Evolutionary conservation across 768 basidiomycete species (phyloP).

Genomic region (Galerina sulciceps): DNA sequence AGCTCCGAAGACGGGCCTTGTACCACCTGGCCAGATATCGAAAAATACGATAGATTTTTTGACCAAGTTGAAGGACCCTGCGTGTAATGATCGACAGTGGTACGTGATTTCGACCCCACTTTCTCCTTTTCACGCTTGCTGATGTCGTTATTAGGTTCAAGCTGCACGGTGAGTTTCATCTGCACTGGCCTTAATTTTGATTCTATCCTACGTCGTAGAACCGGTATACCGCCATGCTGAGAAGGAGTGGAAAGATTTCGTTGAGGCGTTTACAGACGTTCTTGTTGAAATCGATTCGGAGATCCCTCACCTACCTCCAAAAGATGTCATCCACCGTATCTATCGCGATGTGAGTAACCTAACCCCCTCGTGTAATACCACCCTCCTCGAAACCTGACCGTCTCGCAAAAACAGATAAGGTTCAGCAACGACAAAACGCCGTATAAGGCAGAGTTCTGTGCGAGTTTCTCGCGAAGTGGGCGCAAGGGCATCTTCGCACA

Average conservation of each 20-base stretch:
- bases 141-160: constrained; percentile 67
- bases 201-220: constrained; percentile 43
- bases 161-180: constrained; percentile 58
- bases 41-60: constrained; percentile 86
- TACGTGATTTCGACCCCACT: constrained; percentile 26
- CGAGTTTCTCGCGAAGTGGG: constrained; percentile 87
- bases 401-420: constrained; percentile 59
- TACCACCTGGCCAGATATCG: constrained; percentile 85
- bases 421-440: constrained; percentile 97
- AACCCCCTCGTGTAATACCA: background rate
- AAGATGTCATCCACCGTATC: constrained; percentile 91
- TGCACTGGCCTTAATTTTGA: background rate
- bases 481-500: constrained; percentile 88
- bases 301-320: constrained; percentile 86
- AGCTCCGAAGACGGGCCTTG: constrained; percentile 84
- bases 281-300: constrained; percentile 78
- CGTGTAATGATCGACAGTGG: constrained; percentile 87
- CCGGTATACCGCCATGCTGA: constrained; percentile 83
- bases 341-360: constrained; percentile 76
- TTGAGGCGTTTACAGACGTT: constrained; percentile 69
- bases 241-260: constrained; percentile 87
- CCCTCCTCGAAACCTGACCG: background rate
- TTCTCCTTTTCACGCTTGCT: background rate
- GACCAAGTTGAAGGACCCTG: constrained; percentile 66
- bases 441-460: constrained; percentile 84